Evolutionary conservation across 1,139 yeast genomes (phyloP).

Genomic region (Candida sanyaensis): DNA sequence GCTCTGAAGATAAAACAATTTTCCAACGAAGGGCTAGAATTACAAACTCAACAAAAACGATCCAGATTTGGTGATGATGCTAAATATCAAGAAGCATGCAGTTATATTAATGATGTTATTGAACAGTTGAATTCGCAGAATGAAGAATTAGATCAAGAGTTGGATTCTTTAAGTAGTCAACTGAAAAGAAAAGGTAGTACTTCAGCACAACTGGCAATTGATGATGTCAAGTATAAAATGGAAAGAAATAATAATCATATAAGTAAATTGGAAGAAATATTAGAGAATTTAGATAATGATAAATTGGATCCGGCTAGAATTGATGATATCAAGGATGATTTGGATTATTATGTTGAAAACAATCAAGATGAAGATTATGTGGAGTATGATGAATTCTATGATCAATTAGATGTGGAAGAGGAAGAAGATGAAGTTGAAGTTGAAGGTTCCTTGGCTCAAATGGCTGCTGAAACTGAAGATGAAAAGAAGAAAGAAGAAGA

Average conservation of each 20-base stretch:
- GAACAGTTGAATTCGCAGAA: constrained; percentile 85
- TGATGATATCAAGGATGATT: constrained; percentile 83
- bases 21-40: constrained; percentile 88
- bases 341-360: constrained; percentile 90
- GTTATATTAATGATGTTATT: constrained; percentile 70
- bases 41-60: constrained; percentile 49
- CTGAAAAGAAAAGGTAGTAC: constrained; percentile 51
- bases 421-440: constrained; percentile 36
- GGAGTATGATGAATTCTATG: constrained; percentile 93
- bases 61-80: constrained; percentile 58
- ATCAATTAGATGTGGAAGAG: constrained; percentile 73
- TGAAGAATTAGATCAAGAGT: constrained; percentile 77
- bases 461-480: constrained; percentile 29
- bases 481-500: constrained; percentile 13
- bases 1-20: constrained; percentile 95
- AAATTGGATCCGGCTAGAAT: constrained; percentile 80
- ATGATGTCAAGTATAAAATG: constrained; percentile 61
- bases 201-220: constrained; percentile 51
- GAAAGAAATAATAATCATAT: constrained; percentile 84
- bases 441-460: constrained; percentile 29
- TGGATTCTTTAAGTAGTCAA: constrained; percentile 52
- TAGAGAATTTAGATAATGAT: constrained; percentile 81
- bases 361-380: constrained; percentile 96
- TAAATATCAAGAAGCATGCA: constrained; percentile 73
- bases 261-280: constrained; percentile 72